Evolutionary conservation across 179 eudicot species (phyloP), one percentile per base, ranked within the genome.

Genomic region (Silene noctiflora): DNA sequence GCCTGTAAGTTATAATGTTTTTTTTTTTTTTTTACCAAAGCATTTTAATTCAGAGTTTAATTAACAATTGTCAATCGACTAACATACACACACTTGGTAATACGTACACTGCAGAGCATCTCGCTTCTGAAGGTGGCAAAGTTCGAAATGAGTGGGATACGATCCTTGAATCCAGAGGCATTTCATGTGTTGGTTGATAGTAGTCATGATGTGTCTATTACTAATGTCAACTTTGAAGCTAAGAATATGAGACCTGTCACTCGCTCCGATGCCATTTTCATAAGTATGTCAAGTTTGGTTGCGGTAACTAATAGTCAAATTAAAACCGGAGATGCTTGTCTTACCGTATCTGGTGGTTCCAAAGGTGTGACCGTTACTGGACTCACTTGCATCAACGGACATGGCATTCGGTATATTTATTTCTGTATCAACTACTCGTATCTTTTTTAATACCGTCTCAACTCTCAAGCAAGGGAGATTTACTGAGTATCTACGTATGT

Each of bases 281-380:
- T 77, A 11, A 81, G 78, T 42, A 75, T 72, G 27, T 77, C 84
- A 1, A 25, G 17, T 48, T 17, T 19, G n/a, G 81, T 81, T 10
- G 0, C 51, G 0, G 48, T 81, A 3, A 22, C 65, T 22, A 81
- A 81, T 9, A 48, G 33, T 56, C 44, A 6, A 5, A 73, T 81
- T 12, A 67, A 69, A 68, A 61, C 81, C 0, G 84, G 84, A 31
- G 84, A 81, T 53, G 80, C 78, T 21, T 81, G 84, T 22, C 59
- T 81, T 14, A 77, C 81, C 3, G 19, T 81, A 8, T 77, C 84
- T 0, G 80, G 84, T 3, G 84, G 84, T 22, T 81, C 75, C 4
- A 61, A 46, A 4, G 74, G 67, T 17, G 65, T 81, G 8, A 7
- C 71, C 44, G 7, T 81, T 10, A 42, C 2, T 24, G 84, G 84